Conservation (phyloP, 768 basidiomycete species). For the Coprinopsis marcescibilis region DNA sequence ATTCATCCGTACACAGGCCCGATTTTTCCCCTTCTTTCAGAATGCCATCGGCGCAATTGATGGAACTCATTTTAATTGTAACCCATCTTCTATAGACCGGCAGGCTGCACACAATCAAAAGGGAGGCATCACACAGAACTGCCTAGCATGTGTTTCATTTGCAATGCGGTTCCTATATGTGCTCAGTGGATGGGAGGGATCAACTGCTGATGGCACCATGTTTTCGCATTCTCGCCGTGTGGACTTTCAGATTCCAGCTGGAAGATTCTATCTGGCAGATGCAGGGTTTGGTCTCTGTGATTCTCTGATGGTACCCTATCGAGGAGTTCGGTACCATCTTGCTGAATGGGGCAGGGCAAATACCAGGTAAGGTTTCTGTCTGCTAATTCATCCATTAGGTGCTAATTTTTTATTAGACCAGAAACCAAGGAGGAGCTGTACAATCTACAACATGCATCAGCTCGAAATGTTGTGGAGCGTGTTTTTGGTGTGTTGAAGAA, state of each 20-base stretch:
- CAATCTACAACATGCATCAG: conserved; percentile 34
- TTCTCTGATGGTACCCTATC: conserved; percentile 26
- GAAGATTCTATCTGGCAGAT: conserved; percentile 26
- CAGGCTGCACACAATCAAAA: conserved; percentile 22
- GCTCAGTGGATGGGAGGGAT: conserved; percentile 36
- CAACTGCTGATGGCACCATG: conserved; percentile 27
- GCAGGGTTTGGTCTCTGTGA: conserved; percentile 23
- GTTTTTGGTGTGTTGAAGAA: conserved; percentile 34
- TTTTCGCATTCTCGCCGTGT: conserved; percentile 24
- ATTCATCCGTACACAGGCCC: conserved; percentile 20
- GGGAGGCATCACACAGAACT: conserved; percentile 32
- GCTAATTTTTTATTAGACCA: conserved; percentile 27
- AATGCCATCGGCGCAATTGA: conserved; percentile 25
- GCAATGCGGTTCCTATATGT: conserved; percentile 31
- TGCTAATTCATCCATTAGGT: conserved; percentile 7
- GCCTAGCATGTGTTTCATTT: conserved; percentile 29
- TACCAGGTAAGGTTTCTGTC: conserved; percentile 9
- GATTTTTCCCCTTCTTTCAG: conserved; percentile 20
- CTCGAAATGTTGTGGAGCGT: conserved; percentile 31
- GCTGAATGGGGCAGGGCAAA: conserved; percentile 23
- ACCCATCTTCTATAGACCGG: conserved; percentile 14
- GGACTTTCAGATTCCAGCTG: conserved; percentile 22
- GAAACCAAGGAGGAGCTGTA: conserved; percentile 32
- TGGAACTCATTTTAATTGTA: conserved; percentile 24
- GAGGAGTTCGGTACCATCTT: conserved; percentile 27